phyloP scores from a whole-genome alignment of 2,329 filamentous ascomycete genomes.

The Exophiala viscosa region DNA sequence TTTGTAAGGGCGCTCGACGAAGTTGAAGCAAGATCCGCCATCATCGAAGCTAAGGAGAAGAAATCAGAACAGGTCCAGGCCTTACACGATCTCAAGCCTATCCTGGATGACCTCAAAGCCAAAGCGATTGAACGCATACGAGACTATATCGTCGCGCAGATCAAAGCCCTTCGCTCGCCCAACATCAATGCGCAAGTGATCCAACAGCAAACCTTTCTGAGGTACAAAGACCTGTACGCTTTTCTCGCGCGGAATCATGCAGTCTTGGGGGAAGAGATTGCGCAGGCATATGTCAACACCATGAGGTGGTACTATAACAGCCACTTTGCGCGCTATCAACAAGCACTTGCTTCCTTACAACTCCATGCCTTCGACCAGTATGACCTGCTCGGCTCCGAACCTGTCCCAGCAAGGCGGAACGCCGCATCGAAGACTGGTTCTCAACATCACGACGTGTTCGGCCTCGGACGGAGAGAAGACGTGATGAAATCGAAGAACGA shows the following conservation, averaged over 20 bases:
- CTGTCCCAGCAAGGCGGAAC: conserved; percentile 58
- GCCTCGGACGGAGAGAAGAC: conserved; percentile 80
- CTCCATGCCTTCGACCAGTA: conserved; percentile 77
- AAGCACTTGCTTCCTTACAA: conserved; percentile 78
- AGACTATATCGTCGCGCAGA: conserved; percentile 89
- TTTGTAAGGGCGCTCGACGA: conserved; percentile 83
- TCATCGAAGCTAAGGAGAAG: conserved; percentile 65
- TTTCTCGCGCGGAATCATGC: conserved; percentile 82
- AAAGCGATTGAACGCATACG: conserved; percentile 88
- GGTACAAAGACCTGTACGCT: conserved; percentile 80
- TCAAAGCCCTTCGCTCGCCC: conserved; percentile 88
- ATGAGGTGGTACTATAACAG: conserved; percentile 98
- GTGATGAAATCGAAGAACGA: conserved; percentile 70
- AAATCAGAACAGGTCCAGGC: conserved; percentile 67
- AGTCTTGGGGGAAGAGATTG: conserved; percentile 82
- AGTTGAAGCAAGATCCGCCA: conserved; percentile 71
- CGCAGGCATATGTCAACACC: conserved; percentile 91
- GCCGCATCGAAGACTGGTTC: conserved; percentile 38
- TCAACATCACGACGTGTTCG: conserved; percentile 74
- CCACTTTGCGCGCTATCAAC: conserved; percentile 84
- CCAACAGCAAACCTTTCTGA: conserved; percentile 85
- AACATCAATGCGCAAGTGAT: conserved; percentile 97
- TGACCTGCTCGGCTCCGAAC: conserved; percentile 77
- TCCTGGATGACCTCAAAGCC: conserved; percentile 74
- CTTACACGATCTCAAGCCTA: conserved; percentile 74